These are phyloP conservation scores for Coccinonectria pachysandricola DNA, from an alignment of 2,329 filamentous ascomycete genomes.

Conservation along the genomic window DNA sequence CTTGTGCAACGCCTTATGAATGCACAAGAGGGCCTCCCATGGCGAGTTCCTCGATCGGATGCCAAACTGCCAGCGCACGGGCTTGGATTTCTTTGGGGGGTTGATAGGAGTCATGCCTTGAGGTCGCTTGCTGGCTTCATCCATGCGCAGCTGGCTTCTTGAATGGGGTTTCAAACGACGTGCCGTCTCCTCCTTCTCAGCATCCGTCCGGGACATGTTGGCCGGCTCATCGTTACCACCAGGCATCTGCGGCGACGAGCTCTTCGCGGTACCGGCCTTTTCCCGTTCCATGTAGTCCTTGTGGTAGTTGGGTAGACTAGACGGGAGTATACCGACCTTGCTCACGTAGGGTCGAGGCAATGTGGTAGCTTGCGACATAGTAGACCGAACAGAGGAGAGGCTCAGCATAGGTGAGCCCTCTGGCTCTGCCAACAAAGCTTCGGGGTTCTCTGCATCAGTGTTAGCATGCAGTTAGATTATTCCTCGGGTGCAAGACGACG, in stretches of 20 bases:
- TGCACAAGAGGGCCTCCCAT: conserved; percentile 86
- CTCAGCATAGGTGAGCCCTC: conserved; percentile 39
- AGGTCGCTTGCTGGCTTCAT: conserved; percentile 50
- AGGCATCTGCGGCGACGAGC: conserved; percentile 31
- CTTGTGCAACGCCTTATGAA: conserved; percentile 83
- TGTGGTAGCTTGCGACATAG: conserved; percentile 36
- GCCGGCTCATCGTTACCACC: conserved; percentile 37
- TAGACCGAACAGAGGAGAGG: conserved; percentile 45
- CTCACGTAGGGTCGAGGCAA: conserved; percentile 54
- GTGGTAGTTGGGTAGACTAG: conserved; percentile 83
- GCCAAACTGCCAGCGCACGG: conserved; percentile 94
- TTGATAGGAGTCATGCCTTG: conserved; percentile 53
- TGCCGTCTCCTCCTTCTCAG: conserved; percentile 72
- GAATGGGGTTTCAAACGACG: conserved; percentile 79
- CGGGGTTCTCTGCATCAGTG: conserved; percentile 23
- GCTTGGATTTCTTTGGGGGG: conserved; percentile 61
- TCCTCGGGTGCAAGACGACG: conserved; percentile 35
- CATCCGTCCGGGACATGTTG: conserved; percentile 48
- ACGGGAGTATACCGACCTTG: conserved; percentile 86
- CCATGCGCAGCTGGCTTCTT: conserved; percentile 57
- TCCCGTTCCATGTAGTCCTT: conserved; percentile 76
- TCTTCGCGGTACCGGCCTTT: conserved; percentile 40
- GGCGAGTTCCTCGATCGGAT: conserved; percentile 91
- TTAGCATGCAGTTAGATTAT: too few relatives aligned
- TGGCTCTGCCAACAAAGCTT: conserved; percentile 23